These are phyloP conservation scores for Nitzschia sp. DNA, from an alignment of 108 stramenopile species.

Conservation along the genomic window DNA sequence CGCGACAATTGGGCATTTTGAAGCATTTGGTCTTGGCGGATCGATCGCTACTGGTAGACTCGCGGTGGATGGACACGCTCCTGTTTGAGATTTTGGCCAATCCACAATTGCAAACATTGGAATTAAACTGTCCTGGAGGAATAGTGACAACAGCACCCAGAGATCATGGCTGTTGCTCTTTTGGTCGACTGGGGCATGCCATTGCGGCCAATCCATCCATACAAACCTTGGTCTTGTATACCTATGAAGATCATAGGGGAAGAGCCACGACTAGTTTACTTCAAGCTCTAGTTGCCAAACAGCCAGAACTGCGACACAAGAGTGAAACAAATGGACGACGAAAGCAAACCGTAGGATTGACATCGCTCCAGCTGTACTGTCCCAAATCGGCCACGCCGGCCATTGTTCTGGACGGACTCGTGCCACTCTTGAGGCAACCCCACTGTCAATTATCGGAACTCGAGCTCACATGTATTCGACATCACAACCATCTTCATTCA, in stretches of 20 bases:
- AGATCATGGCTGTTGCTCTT: too few species aligned
- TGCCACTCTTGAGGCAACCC: not conserved
- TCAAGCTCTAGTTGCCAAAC: not conserved
- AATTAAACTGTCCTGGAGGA: not conserved
- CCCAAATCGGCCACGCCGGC: not conserved
- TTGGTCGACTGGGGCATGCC: not conserved
- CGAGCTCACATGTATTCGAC: not conserved
- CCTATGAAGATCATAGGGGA: not conserved
- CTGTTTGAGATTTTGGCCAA: constrained; percentile 5
- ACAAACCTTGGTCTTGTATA: not conserved
- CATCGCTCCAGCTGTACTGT: not conserved
- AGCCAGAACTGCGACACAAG: not conserved
- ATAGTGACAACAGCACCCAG: not conserved
- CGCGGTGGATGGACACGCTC: not conserved
- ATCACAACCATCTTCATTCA: not conserved
- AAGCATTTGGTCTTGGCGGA: not conserved
- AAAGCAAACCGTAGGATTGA: not conserved
- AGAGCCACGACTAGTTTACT: not conserved
- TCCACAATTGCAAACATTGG: not conserved
- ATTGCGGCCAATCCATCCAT: constrained; percentile 2
- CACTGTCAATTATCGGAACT: not conserved
- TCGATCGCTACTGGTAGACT: not conserved
- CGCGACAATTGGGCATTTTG: not conserved
- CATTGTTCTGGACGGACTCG: not conserved
- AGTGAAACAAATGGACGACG: not conserved